phyloP scores from a whole-genome alignment of 768 basidiomycete species.

The Crassisporium funariophilum region DNA sequence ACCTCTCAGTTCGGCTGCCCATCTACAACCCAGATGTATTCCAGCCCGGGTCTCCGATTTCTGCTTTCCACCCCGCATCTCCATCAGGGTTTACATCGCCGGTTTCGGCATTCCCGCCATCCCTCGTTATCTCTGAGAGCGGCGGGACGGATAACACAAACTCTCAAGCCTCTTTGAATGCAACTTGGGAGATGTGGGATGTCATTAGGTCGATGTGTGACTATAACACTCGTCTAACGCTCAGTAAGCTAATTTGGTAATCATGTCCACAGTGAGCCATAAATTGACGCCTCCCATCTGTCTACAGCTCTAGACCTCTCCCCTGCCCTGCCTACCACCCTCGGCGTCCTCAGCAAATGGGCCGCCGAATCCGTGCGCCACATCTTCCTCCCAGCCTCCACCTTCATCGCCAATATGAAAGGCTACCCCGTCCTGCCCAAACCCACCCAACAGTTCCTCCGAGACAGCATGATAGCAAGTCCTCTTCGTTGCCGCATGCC shows the following conservation, averaged over 20 bases:
- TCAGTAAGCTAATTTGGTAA: constrained; percentile 50
- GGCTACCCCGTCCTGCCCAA: constrained; percentile 97
- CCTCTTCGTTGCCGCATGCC: constrained; percentile 7
- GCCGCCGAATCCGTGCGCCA: constrained; percentile 90
- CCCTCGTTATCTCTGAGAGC: constrained; percentile 38
- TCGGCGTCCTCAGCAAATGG: constrained; percentile 84
- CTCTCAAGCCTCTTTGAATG: constrained; percentile 61
- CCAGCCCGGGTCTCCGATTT: constrained; percentile 33
- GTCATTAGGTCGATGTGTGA: constrained; percentile 87
- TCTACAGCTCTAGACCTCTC: constrained; percentile 85
- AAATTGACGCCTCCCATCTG: constrained; percentile 8
- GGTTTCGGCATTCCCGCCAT: constrained; percentile 30
- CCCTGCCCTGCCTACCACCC: constrained; percentile 79
- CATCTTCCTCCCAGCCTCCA: constrained; percentile 84
- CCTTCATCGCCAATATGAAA: constrained; percentile 94
- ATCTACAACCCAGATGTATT: constrained; percentile 76
- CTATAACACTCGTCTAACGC: constrained; percentile 71
- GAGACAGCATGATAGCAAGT: constrained; percentile 84
- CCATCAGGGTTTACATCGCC: constrained; percentile 11
- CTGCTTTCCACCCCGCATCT: constrained; percentile 13
- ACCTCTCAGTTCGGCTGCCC: constrained; percentile 81
- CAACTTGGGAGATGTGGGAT: constrained; percentile 99
- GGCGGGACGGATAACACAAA: constrained; percentile 31
- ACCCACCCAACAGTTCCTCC: constrained; percentile 87
- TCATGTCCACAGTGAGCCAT: constrained; percentile 7